These are phyloP conservation scores for Fremontodendron californicum DNA, from an alignment of 345 rosid genomes.

Conservation along the genomic window DNA sequence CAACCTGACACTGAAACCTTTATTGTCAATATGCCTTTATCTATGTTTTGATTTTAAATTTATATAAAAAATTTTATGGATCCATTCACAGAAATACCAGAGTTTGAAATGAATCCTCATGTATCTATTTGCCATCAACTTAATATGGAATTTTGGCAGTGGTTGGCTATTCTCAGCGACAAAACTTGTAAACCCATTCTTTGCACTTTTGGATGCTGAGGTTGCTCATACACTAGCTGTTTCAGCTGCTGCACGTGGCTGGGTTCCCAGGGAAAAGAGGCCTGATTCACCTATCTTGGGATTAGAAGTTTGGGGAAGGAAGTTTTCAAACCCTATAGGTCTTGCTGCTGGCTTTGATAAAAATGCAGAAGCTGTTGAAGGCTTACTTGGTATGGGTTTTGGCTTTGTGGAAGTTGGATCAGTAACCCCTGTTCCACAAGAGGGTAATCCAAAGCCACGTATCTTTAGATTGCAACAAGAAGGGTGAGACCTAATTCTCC, in stretches of 20 bases:
- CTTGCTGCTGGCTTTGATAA: constrained; percentile 99
- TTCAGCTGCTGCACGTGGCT: constrained; percentile 87
- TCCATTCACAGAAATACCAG: background rate
- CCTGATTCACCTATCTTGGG: constrained; percentile 71
- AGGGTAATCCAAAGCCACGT: constrained; percentile 91
- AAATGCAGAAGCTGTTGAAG: constrained; percentile 95
- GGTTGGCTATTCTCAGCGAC: constrained; percentile 95
- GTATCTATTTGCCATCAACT: background rate
- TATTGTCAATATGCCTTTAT: background rate
- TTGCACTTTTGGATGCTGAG: constrained; percentile 95
- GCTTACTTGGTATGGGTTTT: constrained; percentile 83
- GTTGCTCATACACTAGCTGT: constrained; percentile 85
- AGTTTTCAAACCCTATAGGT: constrained; percentile 92
- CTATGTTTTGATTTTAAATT: background rate
- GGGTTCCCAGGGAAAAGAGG: constrained; percentile 98
- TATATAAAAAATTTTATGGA: background rate
- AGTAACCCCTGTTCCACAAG: constrained; percentile 94
- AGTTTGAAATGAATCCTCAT: background rate
- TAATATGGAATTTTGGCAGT: constrained; percentile 39
- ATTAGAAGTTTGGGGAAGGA: constrained; percentile 94
- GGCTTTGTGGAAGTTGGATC: constrained; percentile 99
- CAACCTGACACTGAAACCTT: background rate
- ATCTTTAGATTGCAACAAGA: constrained; percentile 80
- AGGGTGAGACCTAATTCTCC: constrained; percentile 47
- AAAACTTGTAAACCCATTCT: constrained; percentile 87